These are phyloP conservation scores for Chrysanthemum lavandulifolium DNA, from an alignment of 129 eudicot genomes.

Conservation along the genomic window DNA sequence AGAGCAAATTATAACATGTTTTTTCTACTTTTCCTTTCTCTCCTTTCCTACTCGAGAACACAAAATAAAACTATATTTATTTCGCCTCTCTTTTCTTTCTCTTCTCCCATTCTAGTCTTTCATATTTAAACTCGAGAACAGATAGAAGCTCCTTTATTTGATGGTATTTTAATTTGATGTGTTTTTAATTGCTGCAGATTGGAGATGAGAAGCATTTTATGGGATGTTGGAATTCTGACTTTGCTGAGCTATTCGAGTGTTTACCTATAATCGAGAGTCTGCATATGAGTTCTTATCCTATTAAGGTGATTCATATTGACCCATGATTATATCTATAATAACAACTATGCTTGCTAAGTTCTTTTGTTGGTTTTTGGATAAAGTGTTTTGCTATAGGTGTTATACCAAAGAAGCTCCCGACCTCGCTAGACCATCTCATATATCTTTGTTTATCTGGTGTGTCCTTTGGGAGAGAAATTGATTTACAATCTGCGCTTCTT, in stretches of 20 bases:
- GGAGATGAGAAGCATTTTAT: constrained; percentile 6
- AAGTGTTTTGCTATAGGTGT: constrained; percentile 31
- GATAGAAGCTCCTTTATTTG: neutral
- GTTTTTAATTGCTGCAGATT: constrained; percentile 10
- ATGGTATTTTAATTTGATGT: neutral
- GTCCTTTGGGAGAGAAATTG: constrained; percentile 21
- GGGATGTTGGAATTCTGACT: constrained; percentile 20
- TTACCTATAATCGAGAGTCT: constrained; percentile 19
- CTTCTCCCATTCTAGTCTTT: no score
- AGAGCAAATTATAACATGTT: no score
- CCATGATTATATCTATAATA: neutral
- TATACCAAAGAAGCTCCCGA: constrained; percentile 16
- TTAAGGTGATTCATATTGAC: constrained; percentile 8
- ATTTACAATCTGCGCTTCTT: constrained; percentile 14
- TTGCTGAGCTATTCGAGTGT: constrained; percentile 21
- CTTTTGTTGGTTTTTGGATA: constrained; percentile 4
- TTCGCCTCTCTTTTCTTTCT: no score
- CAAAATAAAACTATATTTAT: no score
- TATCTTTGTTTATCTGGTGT: constrained; percentile 16
- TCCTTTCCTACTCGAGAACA: no score
- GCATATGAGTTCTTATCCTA: constrained; percentile 13
- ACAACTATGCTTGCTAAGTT: neutral
- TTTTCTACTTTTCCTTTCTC: no score
- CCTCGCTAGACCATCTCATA: constrained; percentile 5
- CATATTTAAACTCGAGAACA: neutral